Evolutionary conservation across 169 alveolate species (phyloP).

Genomic region (Eimeria tenella): DNA sequence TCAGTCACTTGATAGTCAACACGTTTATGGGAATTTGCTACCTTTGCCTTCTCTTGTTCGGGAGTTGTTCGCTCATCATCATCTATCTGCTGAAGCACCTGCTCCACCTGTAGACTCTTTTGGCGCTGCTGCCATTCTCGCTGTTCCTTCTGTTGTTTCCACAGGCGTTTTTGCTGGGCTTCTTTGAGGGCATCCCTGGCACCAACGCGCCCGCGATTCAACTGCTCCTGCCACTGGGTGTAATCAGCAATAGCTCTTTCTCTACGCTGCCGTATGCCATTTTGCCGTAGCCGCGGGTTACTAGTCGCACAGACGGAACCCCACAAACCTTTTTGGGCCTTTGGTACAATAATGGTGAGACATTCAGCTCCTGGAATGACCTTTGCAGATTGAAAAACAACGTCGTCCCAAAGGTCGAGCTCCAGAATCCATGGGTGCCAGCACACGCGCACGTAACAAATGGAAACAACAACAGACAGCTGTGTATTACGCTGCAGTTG

Average conservation of each 20-base stretch:
- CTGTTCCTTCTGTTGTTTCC: slow-evolving; percentile 66
- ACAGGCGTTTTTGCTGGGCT: slow-evolving; percentile 44
- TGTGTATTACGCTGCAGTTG: slow-evolving; percentile 8
- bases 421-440: slow-evolving; percentile 56
- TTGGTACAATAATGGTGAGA: slow-evolving; percentile 56
- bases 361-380: slow-evolving; percentile 30
- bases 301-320: slow-evolving; percentile 35
- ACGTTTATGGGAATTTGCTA: background rate
- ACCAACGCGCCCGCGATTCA: slow-evolving; percentile 32
- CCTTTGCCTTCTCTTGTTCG: background rate
- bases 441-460: slow-evolving; percentile 62
- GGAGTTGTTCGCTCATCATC: background rate
- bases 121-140: slow-evolving; percentile 62
- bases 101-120: slow-evolving; percentile 19
- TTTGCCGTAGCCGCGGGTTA: slow-evolving; percentile 33
- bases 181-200: slow-evolving; percentile 45
- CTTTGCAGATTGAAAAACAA: slow-evolving; percentile 16
- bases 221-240: slow-evolving; percentile 66
- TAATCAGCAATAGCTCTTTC: slow-evolving; percentile 21
- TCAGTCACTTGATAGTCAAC: background rate
- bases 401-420: slow-evolving; percentile 53
- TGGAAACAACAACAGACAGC: slow-evolving; percentile 41
- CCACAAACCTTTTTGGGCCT: slow-evolving; percentile 42
- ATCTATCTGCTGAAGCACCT: slow-evolving; percentile 52
- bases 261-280: slow-evolving; percentile 39